Percentiles rank a stretch among this genome's conserved stretches.
Evolutionary conservation across 2,329 filamentous ascomycete genomes (phyloP).

Genomic region (Ophiostoma angusticollis): DNA sequence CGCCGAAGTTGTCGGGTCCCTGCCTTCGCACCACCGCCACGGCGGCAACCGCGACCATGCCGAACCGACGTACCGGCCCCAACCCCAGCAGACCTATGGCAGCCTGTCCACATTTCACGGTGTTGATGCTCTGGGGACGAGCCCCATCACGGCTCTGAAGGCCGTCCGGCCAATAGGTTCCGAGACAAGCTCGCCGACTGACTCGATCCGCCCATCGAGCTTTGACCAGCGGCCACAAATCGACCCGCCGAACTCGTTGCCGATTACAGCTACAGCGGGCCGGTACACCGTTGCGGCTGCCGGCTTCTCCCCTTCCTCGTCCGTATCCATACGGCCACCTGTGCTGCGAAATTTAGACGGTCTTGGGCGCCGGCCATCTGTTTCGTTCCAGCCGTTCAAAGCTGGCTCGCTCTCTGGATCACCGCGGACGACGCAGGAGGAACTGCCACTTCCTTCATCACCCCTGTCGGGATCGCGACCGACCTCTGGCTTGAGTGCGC

Average conservation of each 20-base stretch:
- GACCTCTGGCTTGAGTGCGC: slow-evolving; percentile 34
- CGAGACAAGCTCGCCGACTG: slow-evolving; percentile 46
- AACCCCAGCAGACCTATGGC: slow-evolving; percentile 60
- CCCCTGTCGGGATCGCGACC: slow-evolving; percentile 34
- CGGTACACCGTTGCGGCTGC: neutral
- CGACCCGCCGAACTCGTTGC: slow-evolving; percentile 38
- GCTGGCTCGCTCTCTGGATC: slow-evolving; percentile 88
- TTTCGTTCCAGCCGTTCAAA: slow-evolving; percentile 94
- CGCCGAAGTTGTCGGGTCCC: slow-evolving; percentile 53
- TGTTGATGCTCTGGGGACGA: slow-evolving; percentile 64
- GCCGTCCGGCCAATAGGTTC: slow-evolving; percentile 51
- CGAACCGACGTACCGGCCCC: slow-evolving; percentile 31
- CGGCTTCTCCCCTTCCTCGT: slow-evolving; percentile 1
- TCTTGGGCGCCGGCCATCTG: slow-evolving; percentile 57
- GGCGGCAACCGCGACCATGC: slow-evolving; percentile 29
- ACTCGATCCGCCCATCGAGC: slow-evolving; percentile 33
- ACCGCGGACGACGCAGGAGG: slow-evolving; percentile 41
- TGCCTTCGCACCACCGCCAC: slow-evolving; percentile 52
- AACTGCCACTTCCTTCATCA: slow-evolving; percentile 40
- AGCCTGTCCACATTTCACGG: slow-evolving; percentile 84
- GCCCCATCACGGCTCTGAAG: slow-evolving; percentile 71
- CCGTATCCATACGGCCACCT: slow-evolving; percentile 20
- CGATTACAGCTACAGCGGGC: slow-evolving; percentile 28
- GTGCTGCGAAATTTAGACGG: slow-evolving; percentile 36
- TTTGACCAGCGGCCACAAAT: slow-evolving; percentile 21